These are phyloP conservation scores for Coemansia sp. DNA, from an alignment of 192 early-diverging fungal genomes.

Conservation along the genomic window DNA sequence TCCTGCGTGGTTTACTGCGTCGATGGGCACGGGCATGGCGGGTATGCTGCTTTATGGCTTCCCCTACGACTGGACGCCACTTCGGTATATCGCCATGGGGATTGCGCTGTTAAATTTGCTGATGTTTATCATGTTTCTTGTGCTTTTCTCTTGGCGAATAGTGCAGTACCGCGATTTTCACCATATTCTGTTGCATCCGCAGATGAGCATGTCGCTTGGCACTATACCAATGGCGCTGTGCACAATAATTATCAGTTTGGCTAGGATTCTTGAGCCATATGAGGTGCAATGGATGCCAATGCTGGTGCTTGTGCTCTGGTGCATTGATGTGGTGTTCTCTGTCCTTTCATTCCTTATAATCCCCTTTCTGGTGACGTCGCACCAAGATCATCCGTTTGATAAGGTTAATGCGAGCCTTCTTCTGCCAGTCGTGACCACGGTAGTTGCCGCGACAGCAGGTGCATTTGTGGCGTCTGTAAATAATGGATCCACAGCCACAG, in stretches of 20 bases:
- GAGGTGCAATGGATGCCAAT: conserved; percentile 33
- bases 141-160: conserved; percentile 32
- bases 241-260: conserved; percentile 37
- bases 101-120: conserved; percentile 44
- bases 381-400: conserved; percentile 50
- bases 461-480: conserved; percentile 30
- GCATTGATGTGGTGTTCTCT: conserved; percentile 40
- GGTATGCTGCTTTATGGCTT: conserved; percentile 34
- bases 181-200: conserved; percentile 52
- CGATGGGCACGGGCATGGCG: conserved; percentile 57
- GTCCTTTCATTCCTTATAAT: conserved; percentile 33
- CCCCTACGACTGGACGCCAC: conserved; percentile 44
- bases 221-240: conserved; percentile 56
- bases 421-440: conserved; percentile 54
- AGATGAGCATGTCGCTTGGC: conserved; percentile 54
- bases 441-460: conserved; percentile 53
- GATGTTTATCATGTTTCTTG: conserved; percentile 27
- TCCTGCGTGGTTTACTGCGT: conserved; percentile 58
- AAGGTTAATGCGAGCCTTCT: conserved; percentile 50
- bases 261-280: conserved; percentile 24
- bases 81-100: conserved; percentile 42
- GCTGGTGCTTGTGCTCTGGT: conserved; percentile 51
- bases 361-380: conserved; percentile 42
- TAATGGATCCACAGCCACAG: conserved; percentile 11
- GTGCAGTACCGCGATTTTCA: conserved; percentile 47